Conservation (phyloP, 176 grass and related monocot species). For the Eleusine indica region DNA sequence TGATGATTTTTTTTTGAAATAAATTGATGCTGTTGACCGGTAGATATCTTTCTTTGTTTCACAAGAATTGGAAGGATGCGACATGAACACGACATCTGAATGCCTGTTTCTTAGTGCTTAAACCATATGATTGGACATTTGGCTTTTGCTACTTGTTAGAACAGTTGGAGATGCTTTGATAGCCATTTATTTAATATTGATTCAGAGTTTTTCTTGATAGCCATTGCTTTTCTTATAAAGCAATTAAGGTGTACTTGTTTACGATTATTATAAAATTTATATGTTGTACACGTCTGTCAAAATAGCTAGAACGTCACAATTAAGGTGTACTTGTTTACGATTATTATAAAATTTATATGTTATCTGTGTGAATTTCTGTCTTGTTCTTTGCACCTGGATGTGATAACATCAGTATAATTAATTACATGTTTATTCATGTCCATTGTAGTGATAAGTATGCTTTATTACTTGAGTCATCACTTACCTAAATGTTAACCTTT, state of each 20-base stretch:
- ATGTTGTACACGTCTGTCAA: not conserved
- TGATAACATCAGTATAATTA: slow-evolving; percentile 2
- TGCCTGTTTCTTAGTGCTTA: slow-evolving; percentile 31
- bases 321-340: not conserved
- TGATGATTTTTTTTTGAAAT: not conserved
- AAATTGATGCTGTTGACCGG: slow-evolving; percentile 24
- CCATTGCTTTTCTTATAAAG: slow-evolving; percentile 17
- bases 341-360: not conserved
- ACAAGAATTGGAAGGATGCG: not conserved
- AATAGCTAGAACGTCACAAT: not conserved
- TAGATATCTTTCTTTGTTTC: slow-evolving; percentile 15
- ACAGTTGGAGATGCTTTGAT: slow-evolving; percentile 5
- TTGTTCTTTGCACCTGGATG: slow-evolving; percentile 21
- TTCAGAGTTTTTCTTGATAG: not conserved
- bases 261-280: not conserved
- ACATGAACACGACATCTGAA: slow-evolving; percentile 24
- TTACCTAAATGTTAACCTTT: slow-evolving; percentile 30
- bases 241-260: not conserved
- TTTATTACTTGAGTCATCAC: not conserved
- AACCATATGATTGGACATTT: slow-evolving; percentile 14
- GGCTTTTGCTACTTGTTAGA: not conserved
- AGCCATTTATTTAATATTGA: not conserved
- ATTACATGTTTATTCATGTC: not conserved
- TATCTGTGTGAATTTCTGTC: not conserved
- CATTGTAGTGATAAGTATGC: not conserved